phyloP scores from a whole-genome alignment of 345 rosid species.

The Populus euphratica region DNA sequence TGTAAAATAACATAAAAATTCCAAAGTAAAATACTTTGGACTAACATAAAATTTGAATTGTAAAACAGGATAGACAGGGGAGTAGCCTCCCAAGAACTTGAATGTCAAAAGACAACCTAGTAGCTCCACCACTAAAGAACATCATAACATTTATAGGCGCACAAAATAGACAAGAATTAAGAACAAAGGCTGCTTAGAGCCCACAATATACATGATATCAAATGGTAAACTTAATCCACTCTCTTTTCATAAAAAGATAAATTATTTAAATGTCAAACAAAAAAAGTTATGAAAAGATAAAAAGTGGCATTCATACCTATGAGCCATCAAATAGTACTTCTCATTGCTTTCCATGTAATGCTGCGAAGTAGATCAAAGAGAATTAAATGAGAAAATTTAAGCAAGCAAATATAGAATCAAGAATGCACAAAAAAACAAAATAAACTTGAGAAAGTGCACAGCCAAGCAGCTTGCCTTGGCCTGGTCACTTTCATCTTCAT shows the following conservation, averaged over 20 bases:
- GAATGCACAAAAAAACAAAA: background rate
- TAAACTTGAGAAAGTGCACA: constrained; percentile 13
- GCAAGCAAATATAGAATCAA: background rate
- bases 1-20: background rate
- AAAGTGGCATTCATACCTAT: constrained; percentile 45
- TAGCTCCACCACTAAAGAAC: background rate
- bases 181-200: background rate
- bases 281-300: constrained; percentile 5
- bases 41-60: background rate
- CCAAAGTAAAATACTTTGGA: background rate
- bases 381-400: constrained; percentile 4
- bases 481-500: constrained; percentile 84
- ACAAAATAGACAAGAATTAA: background rate
- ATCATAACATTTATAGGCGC: background rate
- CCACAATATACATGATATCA: background rate
- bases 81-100: background rate
- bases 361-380: constrained; percentile 42
- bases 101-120: background rate
- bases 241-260: background rate
- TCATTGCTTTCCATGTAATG: constrained; percentile 94
- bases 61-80: background rate
- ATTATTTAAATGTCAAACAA: background rate
- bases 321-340: constrained; percentile 94
- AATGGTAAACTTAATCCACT: background rate
- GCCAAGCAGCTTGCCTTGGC: constrained; percentile 61